Evolutionary conservation across 2,329 filamentous ascomycete genomes (phyloP), one percentile per base, ranked within the genome.

Genomic region (Dactylonectria estremocensis): DNA sequence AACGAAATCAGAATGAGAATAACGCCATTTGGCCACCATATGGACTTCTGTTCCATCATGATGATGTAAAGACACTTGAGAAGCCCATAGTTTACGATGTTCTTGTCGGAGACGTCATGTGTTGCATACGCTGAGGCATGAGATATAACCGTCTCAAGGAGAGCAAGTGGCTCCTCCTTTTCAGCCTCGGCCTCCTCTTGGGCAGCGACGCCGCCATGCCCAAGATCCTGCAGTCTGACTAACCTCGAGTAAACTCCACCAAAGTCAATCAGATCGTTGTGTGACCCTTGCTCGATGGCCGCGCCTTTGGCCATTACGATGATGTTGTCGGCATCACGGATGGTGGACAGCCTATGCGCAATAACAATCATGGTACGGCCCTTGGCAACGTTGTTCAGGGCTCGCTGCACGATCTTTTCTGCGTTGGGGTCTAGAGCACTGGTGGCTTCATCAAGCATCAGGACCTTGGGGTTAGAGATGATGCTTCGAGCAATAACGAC

Each of bases 391-490:
- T 86, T 84, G 68, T 88, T 86, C 20, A 91, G 81, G 0, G 88
- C 88, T 57, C 83, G 78, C 68, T 91, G 88, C 0, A 91, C 89
- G 22, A 87, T 82, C 31, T 82, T 81, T 59, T 86, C 83, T 3
- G 84, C 81, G 13, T 81, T 81, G 2, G 83, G 81, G 48, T 85
- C 83, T 10, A 85, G 76, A 1, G 91, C 89, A 54, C 87, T 90
- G 0, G 91, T 93, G 2, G 91, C 91, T 77, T 93, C 91, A 69
- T 93, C 91, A 1, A 93, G 82, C 33, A 93, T 86, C 0, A 93
- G 81, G 49, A 93, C 88, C 3, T 83, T 83, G 0, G 91, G 90
- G 62, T 90, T 83, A 22, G 89, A 89, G 49, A 93, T 84, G 69
- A 93, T 91, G 66, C 87, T 90, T 20, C 90, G 85, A 2, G 91